Evolutionary conservation across 352 stramenopile genomes (phyloP), one percentile per base, ranked within the genome.

Genomic region (Phytophthora sojae): DNA sequence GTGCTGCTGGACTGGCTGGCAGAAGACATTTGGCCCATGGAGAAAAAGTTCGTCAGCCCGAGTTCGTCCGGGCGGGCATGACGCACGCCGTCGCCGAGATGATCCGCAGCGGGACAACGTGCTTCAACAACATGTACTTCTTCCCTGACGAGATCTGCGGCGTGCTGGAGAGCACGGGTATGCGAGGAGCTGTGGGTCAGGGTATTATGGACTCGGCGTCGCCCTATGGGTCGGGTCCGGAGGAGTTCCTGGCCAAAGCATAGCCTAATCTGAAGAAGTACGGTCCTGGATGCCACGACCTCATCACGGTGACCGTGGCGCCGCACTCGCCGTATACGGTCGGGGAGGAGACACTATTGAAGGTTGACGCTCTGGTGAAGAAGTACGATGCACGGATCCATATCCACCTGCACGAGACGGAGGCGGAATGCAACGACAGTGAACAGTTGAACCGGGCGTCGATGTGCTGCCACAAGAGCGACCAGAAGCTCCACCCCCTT

Each of bases 71-170:
- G 17, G 84, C 92, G 50, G 89, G 85, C 32, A 88, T 89, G 56
- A 75, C 72, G 25, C 83, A 95, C 58, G 87, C 87, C 6, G 79
- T 76, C 17, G 89, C 89, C 37, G 90, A 97, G 77, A 93, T 95
- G 80, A 82, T 97, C 49, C 80, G 85, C 35, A 75, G 82, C 47
- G 90, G 90, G 47, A 95, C 87, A 37, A 97, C 90, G 15, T 96
- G 89, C 73, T 93, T 86, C 67, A 94, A 95, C 70, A 90, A 97
- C 81, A 97, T 97, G 90, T 96, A 95, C 81, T 95, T 93, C 68
- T 94, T 92, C 69, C 77, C 83, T 0, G 66, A 85, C 15, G 75
- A 80, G 17, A 78, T 79, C 12, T 82, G 77, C 32, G 51, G 81
- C 12, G 86, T 82, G 2, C 58, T 93, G n/a, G 72, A 90, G 60